phyloP scores from a whole-genome alignment of 768 basidiomycete genomes.

The Pisolithus microcarpus region DNA sequence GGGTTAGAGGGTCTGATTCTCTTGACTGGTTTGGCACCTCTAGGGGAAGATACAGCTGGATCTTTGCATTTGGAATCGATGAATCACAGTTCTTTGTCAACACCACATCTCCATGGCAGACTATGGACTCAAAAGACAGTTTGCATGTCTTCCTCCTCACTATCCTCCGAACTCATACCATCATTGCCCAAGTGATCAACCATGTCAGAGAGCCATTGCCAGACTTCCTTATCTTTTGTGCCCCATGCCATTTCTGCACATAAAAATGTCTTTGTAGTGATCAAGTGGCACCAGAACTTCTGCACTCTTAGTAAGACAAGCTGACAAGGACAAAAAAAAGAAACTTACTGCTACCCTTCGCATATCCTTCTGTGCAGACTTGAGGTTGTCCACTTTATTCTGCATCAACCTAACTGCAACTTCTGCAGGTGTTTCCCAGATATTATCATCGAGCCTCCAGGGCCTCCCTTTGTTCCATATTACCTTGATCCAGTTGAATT shows the following conservation, averaged over 20 bases:
- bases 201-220: neutral
- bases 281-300: neutral
- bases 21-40: slow-evolving; percentile 1
- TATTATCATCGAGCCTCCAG: neutral
- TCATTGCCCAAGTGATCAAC: neutral
- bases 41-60: neutral
- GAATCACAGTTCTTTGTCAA: slow-evolving; percentile 3
- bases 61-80: neutral
- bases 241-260: neutral
- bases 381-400: neutral
- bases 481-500: neutral
- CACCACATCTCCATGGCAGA: slow-evolving; percentile 3
- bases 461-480: neutral
- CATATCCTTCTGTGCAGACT: neutral
- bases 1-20: neutral
- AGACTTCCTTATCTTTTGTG: neutral
- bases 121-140: neutral
- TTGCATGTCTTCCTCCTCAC: slow-evolving; percentile 1
- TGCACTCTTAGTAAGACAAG: neutral
- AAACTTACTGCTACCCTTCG: neutral
- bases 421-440: neutral
- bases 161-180: slow-evolving; percentile 8
- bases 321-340: neutral
- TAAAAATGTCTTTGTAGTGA: neutral
- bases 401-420: neutral